phyloP scores from a whole-genome alignment of 306 rosid species.

The Fagus crenata region DNA sequence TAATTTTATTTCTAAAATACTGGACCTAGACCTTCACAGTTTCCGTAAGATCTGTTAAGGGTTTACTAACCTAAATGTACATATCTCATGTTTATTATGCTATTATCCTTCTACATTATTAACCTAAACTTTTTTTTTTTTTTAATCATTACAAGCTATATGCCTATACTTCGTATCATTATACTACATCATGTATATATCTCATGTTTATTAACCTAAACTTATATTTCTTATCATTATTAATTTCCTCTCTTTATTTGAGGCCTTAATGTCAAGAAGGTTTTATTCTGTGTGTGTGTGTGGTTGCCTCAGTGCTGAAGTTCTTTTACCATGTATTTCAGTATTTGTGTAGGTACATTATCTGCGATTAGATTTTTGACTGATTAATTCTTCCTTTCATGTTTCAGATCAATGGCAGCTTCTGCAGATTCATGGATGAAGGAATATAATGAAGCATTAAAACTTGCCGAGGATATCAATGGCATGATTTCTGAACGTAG shows the following conservation, averaged over 20 bases:
- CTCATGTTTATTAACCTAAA: background rate
- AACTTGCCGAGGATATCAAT: conserved; percentile 83
- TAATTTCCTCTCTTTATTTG: background rate
- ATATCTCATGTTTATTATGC: background rate
- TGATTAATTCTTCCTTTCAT: conserved; percentile 3
- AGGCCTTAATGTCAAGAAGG: background rate
- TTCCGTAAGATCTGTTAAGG: background rate
- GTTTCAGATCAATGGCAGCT: conserved; percentile 72
- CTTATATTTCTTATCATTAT: background rate
- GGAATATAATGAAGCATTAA: conserved; percentile 87
- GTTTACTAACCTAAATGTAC: background rate
- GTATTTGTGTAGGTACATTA: background rate
- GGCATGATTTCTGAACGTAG: conserved; percentile 84
- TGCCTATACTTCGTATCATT: too few relatives aligned
- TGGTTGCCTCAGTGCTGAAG: background rate
- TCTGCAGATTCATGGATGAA: conserved; percentile 92
- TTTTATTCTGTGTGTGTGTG: background rate
- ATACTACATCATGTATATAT: background rate
- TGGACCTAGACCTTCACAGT: too few relatives aligned
- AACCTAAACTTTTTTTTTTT: background rate
- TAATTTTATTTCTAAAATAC: background rate
- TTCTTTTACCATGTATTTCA: background rate
- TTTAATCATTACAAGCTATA: background rate
- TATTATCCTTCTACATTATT: background rate
- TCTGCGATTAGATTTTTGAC: conserved; percentile 3